These are phyloP conservation scores for Lachnellula suecica DNA, from an alignment of 2,329 filamentous ascomycete genomes.

Conservation along the genomic window DNA sequence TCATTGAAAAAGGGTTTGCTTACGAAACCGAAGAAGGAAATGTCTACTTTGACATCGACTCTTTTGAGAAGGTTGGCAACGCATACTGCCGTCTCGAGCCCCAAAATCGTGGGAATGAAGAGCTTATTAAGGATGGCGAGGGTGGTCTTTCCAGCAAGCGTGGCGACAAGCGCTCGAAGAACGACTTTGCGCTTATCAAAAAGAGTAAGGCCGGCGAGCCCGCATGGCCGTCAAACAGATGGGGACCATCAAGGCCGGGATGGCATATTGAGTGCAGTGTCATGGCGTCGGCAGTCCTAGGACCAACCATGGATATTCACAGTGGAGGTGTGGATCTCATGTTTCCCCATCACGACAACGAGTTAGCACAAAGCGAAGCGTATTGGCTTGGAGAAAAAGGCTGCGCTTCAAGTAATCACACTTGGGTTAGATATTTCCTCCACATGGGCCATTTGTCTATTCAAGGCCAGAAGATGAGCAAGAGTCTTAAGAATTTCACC, in stretches of 20 bases:
- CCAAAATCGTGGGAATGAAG: constrained; percentile 80
- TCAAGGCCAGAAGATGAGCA: constrained; percentile 91
- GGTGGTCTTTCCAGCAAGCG: constrained; percentile 69
- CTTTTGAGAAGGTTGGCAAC: constrained; percentile 83
- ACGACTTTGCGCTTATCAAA: constrained; percentile 95
- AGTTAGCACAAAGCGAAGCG: constrained; percentile 87
- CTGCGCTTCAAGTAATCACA: too few relatives aligned
- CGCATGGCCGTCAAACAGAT: constrained; percentile 82
- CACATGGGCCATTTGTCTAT: constrained; percentile 95
- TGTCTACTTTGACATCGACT: constrained; percentile 89
- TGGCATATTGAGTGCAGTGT: constrained; percentile 98
- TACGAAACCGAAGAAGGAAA: constrained; percentile 82
- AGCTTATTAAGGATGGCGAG: constrained; percentile 84
- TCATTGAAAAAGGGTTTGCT: constrained; percentile 78
- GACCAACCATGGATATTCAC: constrained; percentile 85
- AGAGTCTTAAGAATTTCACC: constrained; percentile 92
- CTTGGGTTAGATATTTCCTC: constrained; percentile 94
- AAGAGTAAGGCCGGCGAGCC: constrained; percentile 89
- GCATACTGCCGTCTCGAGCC: constrained; percentile 83
- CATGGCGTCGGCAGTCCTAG: constrained; percentile 90
- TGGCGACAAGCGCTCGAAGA: constrained; percentile 68
- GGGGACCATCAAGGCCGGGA: constrained; percentile 84
- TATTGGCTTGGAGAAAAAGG: constrained; percentile 56
- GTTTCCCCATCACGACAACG: constrained; percentile 92
- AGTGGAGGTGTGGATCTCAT: constrained; percentile 89